These are phyloP conservation scores for Theobroma grandiflorum DNA, from an alignment of 441 rosid genomes.

Conservation along the genomic window DNA sequence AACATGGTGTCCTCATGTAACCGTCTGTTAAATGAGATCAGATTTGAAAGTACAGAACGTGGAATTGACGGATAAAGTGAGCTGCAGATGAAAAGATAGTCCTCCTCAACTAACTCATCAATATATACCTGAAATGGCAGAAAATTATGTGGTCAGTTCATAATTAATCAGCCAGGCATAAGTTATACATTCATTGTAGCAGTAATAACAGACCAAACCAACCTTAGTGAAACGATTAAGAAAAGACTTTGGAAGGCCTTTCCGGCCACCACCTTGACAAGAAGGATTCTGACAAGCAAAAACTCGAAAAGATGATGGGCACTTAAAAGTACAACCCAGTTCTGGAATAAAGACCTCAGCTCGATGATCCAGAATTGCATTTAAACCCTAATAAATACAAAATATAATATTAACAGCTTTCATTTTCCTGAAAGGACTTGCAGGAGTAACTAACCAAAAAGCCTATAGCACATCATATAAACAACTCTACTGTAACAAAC, in stretches of 20 bases:
- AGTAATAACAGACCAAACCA: conserved; percentile 24
- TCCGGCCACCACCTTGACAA: conserved; percentile 98
- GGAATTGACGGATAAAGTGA: conserved; percentile 87
- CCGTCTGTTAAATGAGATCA: conserved; percentile 80
- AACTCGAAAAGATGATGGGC: conserved; percentile 88
- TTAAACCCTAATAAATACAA: conserved; percentile 73
- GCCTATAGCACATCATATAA: background rate
- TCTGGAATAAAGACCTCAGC: conserved; percentile 98
- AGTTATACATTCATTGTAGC: conserved; percentile 7
- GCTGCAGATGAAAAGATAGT: conserved; percentile 82
- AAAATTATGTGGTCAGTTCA: conserved; percentile 22
- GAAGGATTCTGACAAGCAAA: conserved; percentile 99
- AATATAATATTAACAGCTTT: conserved; percentile 20
- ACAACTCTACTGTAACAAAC: background rate
- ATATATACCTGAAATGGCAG: conserved; percentile 77
- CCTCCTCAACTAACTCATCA: conserved; percentile 92
- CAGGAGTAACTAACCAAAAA: background rate
- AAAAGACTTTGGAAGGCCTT: conserved; percentile 99
- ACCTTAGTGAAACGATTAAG: conserved; percentile 98
- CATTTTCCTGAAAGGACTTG: conserved; percentile 20
- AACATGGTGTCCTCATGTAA: conserved; percentile 88
- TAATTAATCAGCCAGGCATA: conserved; percentile 13
- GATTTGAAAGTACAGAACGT: conserved; percentile 68
- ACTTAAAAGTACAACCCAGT: conserved; percentile 79
- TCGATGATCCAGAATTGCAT: conserved; percentile 98